Evolutionary conservation across 352 stramenopile genomes (phyloP).

Genomic region (Phytophthora aleatoria): DNA sequence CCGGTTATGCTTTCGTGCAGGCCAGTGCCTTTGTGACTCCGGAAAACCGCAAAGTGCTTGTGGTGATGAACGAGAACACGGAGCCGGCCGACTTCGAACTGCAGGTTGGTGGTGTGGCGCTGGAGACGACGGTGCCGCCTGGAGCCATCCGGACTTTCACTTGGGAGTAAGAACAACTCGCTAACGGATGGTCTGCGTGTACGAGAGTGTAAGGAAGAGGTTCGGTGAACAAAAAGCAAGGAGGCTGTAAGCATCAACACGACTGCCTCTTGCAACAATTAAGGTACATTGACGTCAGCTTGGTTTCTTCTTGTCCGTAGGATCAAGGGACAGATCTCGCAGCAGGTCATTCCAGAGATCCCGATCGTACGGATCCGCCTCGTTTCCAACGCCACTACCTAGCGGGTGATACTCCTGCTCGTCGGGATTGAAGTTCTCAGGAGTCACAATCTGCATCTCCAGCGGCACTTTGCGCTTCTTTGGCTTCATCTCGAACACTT

Average conservation of each 20-base stretch:
- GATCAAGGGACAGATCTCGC: slow-evolving; percentile 37
- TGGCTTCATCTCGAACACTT: slow-evolving; percentile 78
- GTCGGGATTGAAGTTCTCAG: slow-evolving; percentile 30
- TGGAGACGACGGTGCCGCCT: slow-evolving; percentile 58
- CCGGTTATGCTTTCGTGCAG: slow-evolving; percentile 79
- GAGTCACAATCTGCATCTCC: slow-evolving; percentile 65
- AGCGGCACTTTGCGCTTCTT: slow-evolving; percentile 78
- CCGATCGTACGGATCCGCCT: slow-evolving; percentile 61
- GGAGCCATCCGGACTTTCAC: slow-evolving; percentile 76
- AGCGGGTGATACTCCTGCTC: slow-evolving; percentile 55
- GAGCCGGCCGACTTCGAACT: slow-evolving; percentile 72
- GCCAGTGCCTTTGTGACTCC: slow-evolving; percentile 74
- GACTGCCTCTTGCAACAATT: slow-evolving; percentile 7
- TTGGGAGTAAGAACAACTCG: slow-evolving; percentile 52
- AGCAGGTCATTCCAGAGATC: slow-evolving; percentile 77
- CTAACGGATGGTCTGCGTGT: neutral
- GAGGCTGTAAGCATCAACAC: slow-evolving; percentile 15
- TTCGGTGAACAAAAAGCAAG: neutral
- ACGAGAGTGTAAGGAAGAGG: neutral
- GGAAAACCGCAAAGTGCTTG: slow-evolving; percentile 71
- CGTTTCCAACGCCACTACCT: slow-evolving; percentile 25
- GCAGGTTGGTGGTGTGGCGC: slow-evolving; percentile 42
- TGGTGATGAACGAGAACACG: slow-evolving; percentile 88
- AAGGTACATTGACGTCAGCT: slow-evolving; percentile 15
- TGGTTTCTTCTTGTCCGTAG: slow-evolving; percentile 21